Conservation (phyloP, 2,329 filamentous ascomycete species). For the Achaetomium macrosporum region DNA sequence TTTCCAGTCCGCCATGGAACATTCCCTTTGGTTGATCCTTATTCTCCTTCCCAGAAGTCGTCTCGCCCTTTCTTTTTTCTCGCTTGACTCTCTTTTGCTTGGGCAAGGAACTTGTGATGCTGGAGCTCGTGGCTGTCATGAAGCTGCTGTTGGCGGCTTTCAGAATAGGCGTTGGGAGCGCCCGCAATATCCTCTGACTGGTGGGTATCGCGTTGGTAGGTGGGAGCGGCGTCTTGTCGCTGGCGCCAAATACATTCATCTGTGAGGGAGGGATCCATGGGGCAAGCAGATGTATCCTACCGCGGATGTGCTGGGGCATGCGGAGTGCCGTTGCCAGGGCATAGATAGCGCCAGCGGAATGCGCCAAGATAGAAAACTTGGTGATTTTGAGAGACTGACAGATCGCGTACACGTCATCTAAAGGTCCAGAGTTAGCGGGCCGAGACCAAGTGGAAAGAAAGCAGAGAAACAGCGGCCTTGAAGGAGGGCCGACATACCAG, state of each 20-base stretch:
- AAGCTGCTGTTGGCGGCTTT: conserved; percentile 95
- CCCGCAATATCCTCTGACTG: conserved; percentile 83
- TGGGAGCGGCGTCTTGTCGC: conserved; percentile 59
- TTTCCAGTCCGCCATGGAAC: conserved; percentile 29
- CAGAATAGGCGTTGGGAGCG: conserved; percentile 81
- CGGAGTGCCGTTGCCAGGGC: conserved; percentile 89
- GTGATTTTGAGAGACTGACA: conserved; percentile 88
- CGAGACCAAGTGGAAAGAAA: too few species aligned
- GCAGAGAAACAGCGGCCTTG: neutral
- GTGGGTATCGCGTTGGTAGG: conserved; percentile 84
- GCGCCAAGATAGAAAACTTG: conserved; percentile 92
- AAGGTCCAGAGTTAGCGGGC: neutral
- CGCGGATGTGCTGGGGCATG: conserved; percentile 93
- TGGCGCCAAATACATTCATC: conserved; percentile 70
- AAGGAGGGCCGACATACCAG: conserved; percentile 53
- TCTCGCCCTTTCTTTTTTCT: conserved; percentile 32
- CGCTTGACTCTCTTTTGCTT: conserved; percentile 54
- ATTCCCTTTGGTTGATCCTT: conserved; percentile 30
- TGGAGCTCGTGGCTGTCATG: conserved; percentile 85
- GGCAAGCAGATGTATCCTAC: conserved; percentile 86
- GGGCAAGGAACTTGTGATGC: conserved; percentile 71
- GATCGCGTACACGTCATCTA: conserved; percentile 82
- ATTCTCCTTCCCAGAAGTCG: conserved; percentile 33
- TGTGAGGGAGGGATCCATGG: conserved; percentile 97
- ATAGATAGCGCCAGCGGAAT: conserved; percentile 97